Evolutionary conservation across 805 yeast species (phyloP), one percentile per base, ranked within the genome.

Genomic region (Kodamaea nitidulidarum): DNA sequence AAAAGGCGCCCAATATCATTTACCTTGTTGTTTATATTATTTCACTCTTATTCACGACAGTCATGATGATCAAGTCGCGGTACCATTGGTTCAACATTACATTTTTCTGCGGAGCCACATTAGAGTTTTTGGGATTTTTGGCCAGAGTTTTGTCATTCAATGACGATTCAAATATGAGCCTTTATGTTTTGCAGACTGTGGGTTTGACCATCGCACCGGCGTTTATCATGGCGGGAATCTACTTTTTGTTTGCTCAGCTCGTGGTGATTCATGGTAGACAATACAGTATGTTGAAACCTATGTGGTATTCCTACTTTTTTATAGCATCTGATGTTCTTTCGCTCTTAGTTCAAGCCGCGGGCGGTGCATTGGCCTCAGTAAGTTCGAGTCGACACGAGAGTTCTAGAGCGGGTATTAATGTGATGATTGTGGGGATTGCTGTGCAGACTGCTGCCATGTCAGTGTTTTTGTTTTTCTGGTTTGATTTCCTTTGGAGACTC

Each of bases 391-490:
- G 35, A 21, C 32, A 36, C 22, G 11, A 34, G 15, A 34, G 37
- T 27, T 16, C 46, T 2, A 35, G 15, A 1, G 44, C 50, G 10
- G 58, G 58, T 4, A 44, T 46, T 7, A 38, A 43, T 40, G 41
- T 44, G 35, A 54, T 54, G 58, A 46, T 51, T 25, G 49, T 43
- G 4, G 56, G 58, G 3, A 44, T 54, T 6, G 22, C 38, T 31
- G 38, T 51, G 28, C 58, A 54, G 34, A 49, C 51, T n/a, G 39
- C 42, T 7, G 48, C 56, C 15, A 53, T 53, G 55, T 18, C 49
- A 9, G 12, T 49, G 7, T 53, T 52, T 32, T 32, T 50, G 12
- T 22, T 35, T 10, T 45, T 53, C 28, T 52, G 52, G 56, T 41
- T 49, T 29, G 45, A 45, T 14, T 53, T 49, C 36, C 40, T 52